Evolutionary conservation across 768 basidiomycete species (phyloP).

Genomic region (Coprinellus micaceus): DNA sequence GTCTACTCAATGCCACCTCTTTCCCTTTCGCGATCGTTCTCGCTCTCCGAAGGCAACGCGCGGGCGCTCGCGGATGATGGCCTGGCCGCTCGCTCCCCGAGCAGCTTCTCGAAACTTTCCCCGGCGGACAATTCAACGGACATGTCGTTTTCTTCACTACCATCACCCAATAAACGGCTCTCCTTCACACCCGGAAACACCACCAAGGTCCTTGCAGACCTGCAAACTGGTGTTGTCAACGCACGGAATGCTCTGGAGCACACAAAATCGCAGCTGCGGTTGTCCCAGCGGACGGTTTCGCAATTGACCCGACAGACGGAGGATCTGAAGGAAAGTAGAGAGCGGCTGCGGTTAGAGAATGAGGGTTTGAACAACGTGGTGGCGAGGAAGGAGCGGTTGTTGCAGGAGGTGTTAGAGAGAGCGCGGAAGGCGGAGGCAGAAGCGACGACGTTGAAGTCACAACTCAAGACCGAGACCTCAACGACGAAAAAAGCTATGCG

Average conservation of each 20-base stretch:
- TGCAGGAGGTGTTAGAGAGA: slow-evolving; percentile 85
- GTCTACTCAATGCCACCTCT: slow-evolving; percentile 7
- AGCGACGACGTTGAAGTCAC: slow-evolving; percentile 59
- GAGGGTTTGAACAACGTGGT: slow-evolving; percentile 88
- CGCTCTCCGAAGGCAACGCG: slow-evolving; percentile 62
- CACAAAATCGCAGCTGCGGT: slow-evolving; percentile 74
- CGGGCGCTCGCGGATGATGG: slow-evolving; percentile 77
- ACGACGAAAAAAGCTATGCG: slow-evolving; percentile 71
- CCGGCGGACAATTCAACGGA: slow-evolving; percentile 12
- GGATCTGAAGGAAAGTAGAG: slow-evolving; percentile 83
- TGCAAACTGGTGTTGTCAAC: slow-evolving; percentile 79
- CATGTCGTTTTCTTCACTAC: slow-evolving; percentile 44
- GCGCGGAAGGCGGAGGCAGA: slow-evolving; percentile 85
- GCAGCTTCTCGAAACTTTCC: slow-evolving; percentile 2
- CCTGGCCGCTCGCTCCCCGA: slow-evolving; percentile 31
- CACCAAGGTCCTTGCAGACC: slow-evolving; percentile 83
- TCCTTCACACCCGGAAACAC: slow-evolving; percentile 75
- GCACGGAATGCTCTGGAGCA: slow-evolving; percentile 82
- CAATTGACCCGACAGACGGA: slow-evolving; percentile 83
- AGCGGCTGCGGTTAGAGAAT: slow-evolving; percentile 78
- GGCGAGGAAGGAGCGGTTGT: slow-evolving; percentile 77
- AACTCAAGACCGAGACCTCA: slow-evolving; percentile 70
- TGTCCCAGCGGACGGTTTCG: slow-evolving; percentile 80
- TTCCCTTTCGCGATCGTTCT: too few species aligned
- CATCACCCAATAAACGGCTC: slow-evolving; percentile 50